Evolutionary conservation across 2,329 filamentous ascomycete genomes (phyloP), one percentile per base, ranked within the genome.

Genomic region (Clonostachys rosea): DNA sequence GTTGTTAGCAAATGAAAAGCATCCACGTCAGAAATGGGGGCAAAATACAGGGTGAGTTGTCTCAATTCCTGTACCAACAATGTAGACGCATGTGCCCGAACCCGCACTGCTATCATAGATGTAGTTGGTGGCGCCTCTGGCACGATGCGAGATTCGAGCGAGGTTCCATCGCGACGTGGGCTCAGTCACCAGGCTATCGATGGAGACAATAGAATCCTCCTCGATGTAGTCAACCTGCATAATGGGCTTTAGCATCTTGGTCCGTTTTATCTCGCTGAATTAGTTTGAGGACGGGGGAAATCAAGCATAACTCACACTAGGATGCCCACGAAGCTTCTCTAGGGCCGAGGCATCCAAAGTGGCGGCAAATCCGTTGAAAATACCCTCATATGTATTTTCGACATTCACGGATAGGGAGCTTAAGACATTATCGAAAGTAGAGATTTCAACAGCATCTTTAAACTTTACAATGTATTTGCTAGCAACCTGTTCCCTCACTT

Each of bases 21-120:
- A 10, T 30, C 10, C 9, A 30, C 4, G 3, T 8, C 9, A 50
- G 24, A 30, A 30, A n/a, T 8, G 10, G 7, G 39, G 30, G 20
- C 13, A 5, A 12, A 40, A 69, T 17, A 62, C 65, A 5, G 53
- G 52, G 53, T 69, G 67, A 4, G 53, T 51, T 2, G 54, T 36
- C 34, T 53, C 57, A 51, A 70, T 67, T n/a, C 70, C 70, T 11
- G 69, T 68, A 55, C 73, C 70, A 42, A 74, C 61, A 39, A 73
- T 61, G 51, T 73, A 73, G 30, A 62, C 64, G 34, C 62, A 71
- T 6, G 63, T 63, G 14, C 62, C 66, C 44, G 56, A 52, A 33
- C 66, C 69, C 1, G 64, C 63, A 13, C 48, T 58, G 2, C 56
- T 53, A 47, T 69, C 63, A 50, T 64, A 69, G 43, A 52, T 50